Evolutionary conservation across 495 filamentous ascomycete genomes (phyloP).

Genomic region (Jackrogersella minutella): DNA sequence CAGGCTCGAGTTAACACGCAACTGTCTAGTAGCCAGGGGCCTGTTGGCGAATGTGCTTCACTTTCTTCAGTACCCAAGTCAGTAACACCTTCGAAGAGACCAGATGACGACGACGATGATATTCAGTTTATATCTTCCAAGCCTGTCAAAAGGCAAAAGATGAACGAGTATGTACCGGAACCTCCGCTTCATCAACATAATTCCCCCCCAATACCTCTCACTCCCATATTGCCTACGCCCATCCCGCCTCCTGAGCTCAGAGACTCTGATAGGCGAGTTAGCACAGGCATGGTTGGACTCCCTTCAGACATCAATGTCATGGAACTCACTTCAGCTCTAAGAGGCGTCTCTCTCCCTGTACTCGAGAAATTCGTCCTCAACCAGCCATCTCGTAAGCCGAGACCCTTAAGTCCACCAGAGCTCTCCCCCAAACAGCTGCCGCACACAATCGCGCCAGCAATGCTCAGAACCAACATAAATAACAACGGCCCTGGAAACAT

Average conservation of each 20-base stretch:
- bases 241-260: constrained; percentile 13
- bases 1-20: constrained; percentile 2
- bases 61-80: constrained; percentile 9
- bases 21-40: not conserved
- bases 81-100: constrained; percentile 29
- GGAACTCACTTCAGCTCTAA: constrained; percentile 33
- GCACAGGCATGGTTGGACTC: constrained; percentile 46
- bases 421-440: constrained; percentile 48
- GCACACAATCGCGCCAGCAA: constrained; percentile 17
- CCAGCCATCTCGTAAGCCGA: constrained; percentile 37
- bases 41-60: not conserved
- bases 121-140: constrained; percentile 55
- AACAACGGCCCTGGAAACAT: not conserved
- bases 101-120: constrained; percentile 57
- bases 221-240: constrained; percentile 1
- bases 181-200: constrained; percentile 5
- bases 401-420: constrained; percentile 37
- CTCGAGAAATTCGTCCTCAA: constrained; percentile 40
- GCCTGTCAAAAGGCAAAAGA: constrained; percentile 52
- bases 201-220: not conserved
- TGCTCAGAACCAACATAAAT: not conserved
- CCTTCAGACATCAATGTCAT: constrained; percentile 38
- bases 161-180: constrained; percentile 31
- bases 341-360: constrained; percentile 47
- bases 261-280: constrained; percentile 42